These are phyloP conservation scores for Inosperma sp. DNA, from an alignment of 768 basidiomycete species.

Conservation along the genomic window DNA sequence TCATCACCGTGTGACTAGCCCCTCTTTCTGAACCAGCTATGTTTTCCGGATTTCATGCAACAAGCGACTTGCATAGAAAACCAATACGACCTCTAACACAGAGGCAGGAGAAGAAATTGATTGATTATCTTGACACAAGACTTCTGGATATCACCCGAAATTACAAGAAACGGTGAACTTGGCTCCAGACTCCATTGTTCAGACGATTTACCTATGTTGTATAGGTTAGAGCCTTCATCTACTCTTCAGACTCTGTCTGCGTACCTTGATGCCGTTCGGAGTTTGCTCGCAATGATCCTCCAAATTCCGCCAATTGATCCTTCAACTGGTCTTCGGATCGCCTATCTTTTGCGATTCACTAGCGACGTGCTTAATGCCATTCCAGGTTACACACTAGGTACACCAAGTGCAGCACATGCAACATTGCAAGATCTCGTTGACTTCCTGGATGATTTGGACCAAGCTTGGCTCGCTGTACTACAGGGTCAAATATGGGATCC, in stretches of 20 bases:
- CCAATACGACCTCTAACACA: constrained; percentile 38
- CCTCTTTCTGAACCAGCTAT: neutral
- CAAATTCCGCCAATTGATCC: constrained; percentile 74
- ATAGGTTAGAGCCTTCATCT: constrained; percentile 46
- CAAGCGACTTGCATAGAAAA: neutral
- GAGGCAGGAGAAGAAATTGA: constrained; percentile 58
- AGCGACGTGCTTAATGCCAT: constrained; percentile 59
- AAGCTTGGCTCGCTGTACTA: constrained; percentile 67
- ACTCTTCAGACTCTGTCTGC: constrained; percentile 51
- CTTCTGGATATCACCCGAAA: constrained; percentile 64
- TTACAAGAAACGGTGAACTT: constrained; percentile 68
- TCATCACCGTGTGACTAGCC: neutral
- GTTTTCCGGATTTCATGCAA: neutral
- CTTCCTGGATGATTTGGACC: constrained; percentile 70
- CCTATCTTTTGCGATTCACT: constrained; percentile 68
- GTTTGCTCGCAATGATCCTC: constrained; percentile 56
- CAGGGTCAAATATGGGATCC: constrained; percentile 66
- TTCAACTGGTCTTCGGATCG: constrained; percentile 60
- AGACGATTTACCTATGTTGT: neutral
- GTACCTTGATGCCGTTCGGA: constrained; percentile 56
- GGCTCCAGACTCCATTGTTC: neutral
- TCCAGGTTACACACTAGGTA: constrained; percentile 47
- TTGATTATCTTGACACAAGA: constrained; percentile 60
- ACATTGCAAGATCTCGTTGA: constrained; percentile 50
- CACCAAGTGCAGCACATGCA: constrained; percentile 30